These are phyloP conservation scores for Ganoderma sp. DNA, from an alignment of 1,284 basidiomycete genomes.

Conservation along the genomic window DNA sequence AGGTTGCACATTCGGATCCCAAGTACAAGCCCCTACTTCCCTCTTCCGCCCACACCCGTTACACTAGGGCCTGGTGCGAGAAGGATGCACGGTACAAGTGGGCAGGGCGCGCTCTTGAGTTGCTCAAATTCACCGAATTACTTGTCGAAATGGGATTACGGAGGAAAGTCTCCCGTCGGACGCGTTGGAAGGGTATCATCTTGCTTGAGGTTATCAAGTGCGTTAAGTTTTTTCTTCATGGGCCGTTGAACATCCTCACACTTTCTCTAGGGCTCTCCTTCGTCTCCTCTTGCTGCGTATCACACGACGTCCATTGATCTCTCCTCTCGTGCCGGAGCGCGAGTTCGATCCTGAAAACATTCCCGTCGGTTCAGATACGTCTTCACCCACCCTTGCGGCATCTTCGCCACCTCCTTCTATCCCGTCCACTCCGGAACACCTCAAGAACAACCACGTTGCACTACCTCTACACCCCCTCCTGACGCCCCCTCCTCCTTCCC, in stretches of 20 bases:
- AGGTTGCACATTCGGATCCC: constrained; percentile 64
- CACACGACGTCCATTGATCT: constrained; percentile 76
- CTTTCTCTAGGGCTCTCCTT: constrained; percentile 65
- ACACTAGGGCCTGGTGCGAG: constrained; percentile 84
- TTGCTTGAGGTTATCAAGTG: constrained; percentile 83
- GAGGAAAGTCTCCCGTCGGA: constrained; percentile 65
- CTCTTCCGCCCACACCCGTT: constrained; percentile 72
- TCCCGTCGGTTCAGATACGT: constrained; percentile 57
- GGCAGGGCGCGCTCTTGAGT: constrained; percentile 73
- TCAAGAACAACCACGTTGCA: constrained; percentile 77
- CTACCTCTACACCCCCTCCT: constrained; percentile 65
- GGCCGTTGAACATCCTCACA: not conserved
- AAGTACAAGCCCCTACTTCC: constrained; percentile 75
- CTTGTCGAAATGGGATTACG: constrained; percentile 87
- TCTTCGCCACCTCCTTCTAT: constrained; percentile 57
- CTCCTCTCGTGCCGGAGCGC: constrained; percentile 81
- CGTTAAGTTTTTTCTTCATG: constrained; percentile 36
- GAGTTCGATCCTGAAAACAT: constrained; percentile 80
- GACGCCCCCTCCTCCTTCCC: constrained; percentile 55
- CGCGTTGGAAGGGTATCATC: constrained; percentile 75
- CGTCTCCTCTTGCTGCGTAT: constrained; percentile 73
- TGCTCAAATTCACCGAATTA: constrained; percentile 80
- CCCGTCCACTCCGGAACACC: constrained; percentile 70
- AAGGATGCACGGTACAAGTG: constrained; percentile 73
- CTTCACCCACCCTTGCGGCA: constrained; percentile 62